These are phyloP conservation scores for Candida sp. DNA, from an alignment of 1,139 yeast species.

Conservation along the genomic window DNA sequence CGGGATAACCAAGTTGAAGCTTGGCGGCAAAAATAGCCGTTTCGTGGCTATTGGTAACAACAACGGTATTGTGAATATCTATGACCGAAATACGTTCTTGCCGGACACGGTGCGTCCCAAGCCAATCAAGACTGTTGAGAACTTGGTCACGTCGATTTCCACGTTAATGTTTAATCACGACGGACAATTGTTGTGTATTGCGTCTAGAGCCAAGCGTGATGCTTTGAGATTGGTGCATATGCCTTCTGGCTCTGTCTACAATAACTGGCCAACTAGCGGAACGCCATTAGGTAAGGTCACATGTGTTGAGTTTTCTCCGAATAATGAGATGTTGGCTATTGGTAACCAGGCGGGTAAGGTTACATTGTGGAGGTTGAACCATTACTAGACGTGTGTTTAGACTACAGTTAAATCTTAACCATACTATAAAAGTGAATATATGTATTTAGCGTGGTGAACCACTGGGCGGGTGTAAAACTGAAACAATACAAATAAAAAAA, in stretches of 20 bases:
- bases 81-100: conserved; percentile 54
- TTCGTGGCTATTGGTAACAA: conserved; percentile 92
- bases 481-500: background rate
- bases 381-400: conserved; percentile 45
- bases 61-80: conserved; percentile 89
- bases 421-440: no score
- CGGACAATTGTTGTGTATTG: conserved; percentile 87
- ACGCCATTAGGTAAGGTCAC: conserved; percentile 97
- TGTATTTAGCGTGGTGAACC: background rate
- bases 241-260: conserved; percentile 85
- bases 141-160: conserved; percentile 82
- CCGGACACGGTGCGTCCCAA: conserved; percentile 22
- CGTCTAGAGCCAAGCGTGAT: conserved; percentile 86
- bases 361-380: conserved; percentile 88
- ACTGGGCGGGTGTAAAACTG: background rate
- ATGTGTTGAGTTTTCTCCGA: conserved; percentile 79
- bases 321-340: conserved; percentile 80
- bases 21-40: conserved; percentile 80
- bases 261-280: conserved; percentile 97
- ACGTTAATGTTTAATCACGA: conserved; percentile 78
- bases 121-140: conserved; percentile 71
- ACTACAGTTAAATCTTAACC: no score
- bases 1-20: conserved; percentile 76
- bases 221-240: conserved; percentile 87
- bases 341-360: conserved; percentile 94